Conservation (phyloP, 2,329 filamentous ascomycete species). For the Tolypocladium cylindrosporum region DNA sequence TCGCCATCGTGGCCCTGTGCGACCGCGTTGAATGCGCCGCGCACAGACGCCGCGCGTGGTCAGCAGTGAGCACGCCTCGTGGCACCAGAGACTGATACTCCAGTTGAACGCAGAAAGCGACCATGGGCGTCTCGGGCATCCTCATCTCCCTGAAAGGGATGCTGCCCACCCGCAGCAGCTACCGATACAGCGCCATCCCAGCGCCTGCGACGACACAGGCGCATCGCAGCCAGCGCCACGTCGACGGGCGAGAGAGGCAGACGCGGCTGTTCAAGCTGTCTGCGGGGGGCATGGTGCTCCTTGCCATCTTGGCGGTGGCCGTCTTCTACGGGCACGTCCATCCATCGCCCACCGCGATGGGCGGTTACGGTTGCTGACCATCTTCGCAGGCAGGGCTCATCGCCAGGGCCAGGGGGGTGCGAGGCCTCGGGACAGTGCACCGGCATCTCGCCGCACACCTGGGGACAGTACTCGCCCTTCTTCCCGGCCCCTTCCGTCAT, state of each 20-base stretch:
- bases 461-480: constrained; percentile 85
- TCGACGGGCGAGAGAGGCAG: neutral
- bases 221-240: neutral
- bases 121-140: constrained; percentile 4
- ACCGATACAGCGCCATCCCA: constrained; percentile 19
- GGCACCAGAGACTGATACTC: neutral
- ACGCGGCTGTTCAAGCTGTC: constrained; percentile 7
- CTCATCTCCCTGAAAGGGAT: constrained; percentile 7
- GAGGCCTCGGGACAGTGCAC: constrained; percentile 35
- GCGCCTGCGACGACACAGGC: constrained; percentile 2
- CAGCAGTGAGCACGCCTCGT: neutral
- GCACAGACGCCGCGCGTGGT: neutral
- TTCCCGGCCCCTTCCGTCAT: constrained; percentile 65
- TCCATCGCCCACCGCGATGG: neutral
- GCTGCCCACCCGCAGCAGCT: constrained; percentile 8
- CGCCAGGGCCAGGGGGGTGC: constrained; percentile 7
- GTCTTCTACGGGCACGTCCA: constrained; percentile 8
- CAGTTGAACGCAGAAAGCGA: neutral
- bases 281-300: constrained; percentile 7
- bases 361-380: too few relatives aligned
- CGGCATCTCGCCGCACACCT: constrained; percentile 51
- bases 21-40: neutral
- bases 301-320: constrained; percentile 7
- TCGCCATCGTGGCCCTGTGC: neutral
- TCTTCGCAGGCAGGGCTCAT: neutral